Evolutionary conservation across 768 basidiomycete species (phyloP).

Genomic region (Suillus tomentosus): DNA sequence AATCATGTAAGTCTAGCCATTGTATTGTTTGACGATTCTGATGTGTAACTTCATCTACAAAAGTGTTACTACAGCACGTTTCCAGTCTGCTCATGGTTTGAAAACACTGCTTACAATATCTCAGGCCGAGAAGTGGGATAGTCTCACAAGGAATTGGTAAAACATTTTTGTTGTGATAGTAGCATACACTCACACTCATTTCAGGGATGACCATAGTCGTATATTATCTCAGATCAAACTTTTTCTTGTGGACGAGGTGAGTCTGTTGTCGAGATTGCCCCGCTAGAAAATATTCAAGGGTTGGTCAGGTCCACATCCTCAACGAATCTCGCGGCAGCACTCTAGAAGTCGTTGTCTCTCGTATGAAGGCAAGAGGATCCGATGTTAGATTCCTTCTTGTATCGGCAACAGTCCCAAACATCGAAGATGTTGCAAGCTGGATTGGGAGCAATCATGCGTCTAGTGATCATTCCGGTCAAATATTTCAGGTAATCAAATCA

Average conservation of each 20-base stretch:
- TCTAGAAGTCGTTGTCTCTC: constrained; percentile 90
- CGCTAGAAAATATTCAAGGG: neutral
- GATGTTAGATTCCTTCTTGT: constrained; percentile 83
- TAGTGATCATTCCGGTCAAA: constrained; percentile 48
- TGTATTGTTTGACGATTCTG: neutral
- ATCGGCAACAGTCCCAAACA: constrained; percentile 94
- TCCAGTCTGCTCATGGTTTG: neutral
- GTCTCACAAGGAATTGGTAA: constrained; percentile 85
- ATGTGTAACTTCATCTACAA: constrained; percentile 8
- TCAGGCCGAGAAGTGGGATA: constrained; percentile 96
- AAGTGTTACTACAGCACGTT: constrained; percentile 76
- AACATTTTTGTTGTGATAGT: constrained; percentile 12
- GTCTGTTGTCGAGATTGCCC: constrained; percentile 10
- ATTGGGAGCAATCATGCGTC: constrained; percentile 51
- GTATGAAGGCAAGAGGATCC: constrained; percentile 81
- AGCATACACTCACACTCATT: constrained; percentile 13
- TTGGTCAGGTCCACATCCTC: constrained; percentile 80
- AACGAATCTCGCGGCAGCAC: constrained; percentile 90
- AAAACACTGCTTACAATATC: constrained; percentile 7
- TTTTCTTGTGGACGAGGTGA: constrained; percentile 90
- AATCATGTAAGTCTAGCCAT: constrained; percentile 63
- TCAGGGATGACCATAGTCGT: constrained; percentile 62
- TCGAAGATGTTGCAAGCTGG: constrained; percentile 88
- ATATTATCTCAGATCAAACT: constrained; percentile 73
- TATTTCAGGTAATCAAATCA: constrained; percentile 62